These are phyloP conservation scores for Taiozyma onychis DNA, from an alignment of 1,139 yeast genomes.

Conservation along the genomic window DNA sequence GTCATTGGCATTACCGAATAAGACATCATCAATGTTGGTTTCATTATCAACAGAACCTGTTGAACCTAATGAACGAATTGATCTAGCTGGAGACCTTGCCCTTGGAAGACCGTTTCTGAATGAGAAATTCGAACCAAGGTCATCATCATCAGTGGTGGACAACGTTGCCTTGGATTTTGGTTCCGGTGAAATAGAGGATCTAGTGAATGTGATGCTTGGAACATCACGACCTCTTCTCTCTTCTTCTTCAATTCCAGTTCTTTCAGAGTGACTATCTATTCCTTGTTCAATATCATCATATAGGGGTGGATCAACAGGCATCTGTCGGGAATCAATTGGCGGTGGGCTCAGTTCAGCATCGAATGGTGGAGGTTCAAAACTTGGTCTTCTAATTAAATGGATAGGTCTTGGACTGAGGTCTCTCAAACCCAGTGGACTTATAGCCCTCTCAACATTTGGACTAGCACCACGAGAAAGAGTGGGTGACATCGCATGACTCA, in stretches of 20 bases:
- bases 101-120: slow-evolving; percentile 9
- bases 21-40: not conserved
- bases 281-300: slow-evolving; percentile 27
- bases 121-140: not conserved
- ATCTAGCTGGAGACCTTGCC: slow-evolving; percentile 2
- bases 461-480: slow-evolving; percentile 56
- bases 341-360: slow-evolving; percentile 30
- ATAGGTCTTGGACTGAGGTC: slow-evolving; percentile 36
- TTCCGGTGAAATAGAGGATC: slow-evolving; percentile 21
- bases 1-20: slow-evolving; percentile 1
- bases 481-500: slow-evolving; percentile 27
- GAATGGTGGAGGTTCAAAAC: slow-evolving; percentile 24
- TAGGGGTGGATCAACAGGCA: slow-evolving; percentile 31
- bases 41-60: slow-evolving; percentile 1
- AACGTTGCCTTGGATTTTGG: not conserved
- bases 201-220: slow-evolving; percentile 21
- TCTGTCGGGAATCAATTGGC: slow-evolving; percentile 29
- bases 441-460: slow-evolving; percentile 26
- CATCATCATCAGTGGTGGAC: not conserved
- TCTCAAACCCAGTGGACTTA: not conserved
- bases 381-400: slow-evolving; percentile 23
- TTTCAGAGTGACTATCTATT: slow-evolving; percentile 10
- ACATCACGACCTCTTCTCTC: not conserved
- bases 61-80: not conserved
- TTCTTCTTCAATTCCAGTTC: not conserved